Conservation (phyloP, 208 protist genomes). For the Trichomonas vaginalis region DNA sequence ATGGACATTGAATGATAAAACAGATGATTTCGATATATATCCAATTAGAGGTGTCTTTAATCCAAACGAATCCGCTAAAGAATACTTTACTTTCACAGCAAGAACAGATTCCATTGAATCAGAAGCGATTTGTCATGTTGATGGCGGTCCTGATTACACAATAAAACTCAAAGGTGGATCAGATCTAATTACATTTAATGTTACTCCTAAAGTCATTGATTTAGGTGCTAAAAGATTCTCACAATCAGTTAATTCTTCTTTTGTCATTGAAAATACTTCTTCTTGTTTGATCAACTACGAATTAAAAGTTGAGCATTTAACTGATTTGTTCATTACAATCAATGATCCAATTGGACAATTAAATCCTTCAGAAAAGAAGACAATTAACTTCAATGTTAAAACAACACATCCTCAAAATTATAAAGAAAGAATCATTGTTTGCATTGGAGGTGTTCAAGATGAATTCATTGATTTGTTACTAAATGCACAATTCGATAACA, state of each 20-base stretch:
- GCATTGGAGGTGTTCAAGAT: background rate
- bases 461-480: background rate
- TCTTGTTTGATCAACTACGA: background rate
- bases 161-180: background rate
- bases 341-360: background rate
- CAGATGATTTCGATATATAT: conserved; percentile 1
- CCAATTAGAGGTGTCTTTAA: background rate
- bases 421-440: background rate
- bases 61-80: background rate
- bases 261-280: background rate
- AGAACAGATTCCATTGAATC: background rate
- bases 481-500: background rate
- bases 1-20: background rate
- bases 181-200: background rate
- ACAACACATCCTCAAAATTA: background rate
- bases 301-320: background rate
- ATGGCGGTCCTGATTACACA: background rate
- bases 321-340: background rate
- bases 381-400: background rate
- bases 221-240: background rate
- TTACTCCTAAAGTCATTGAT: background rate
- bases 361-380: background rate
- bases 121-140: background rate
- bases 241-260: background rate
- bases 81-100: background rate